These are phyloP conservation scores for Gracilaria domingensis DNA, from an alignment of 23 red algal species.

Conservation along the genomic window DNA sequence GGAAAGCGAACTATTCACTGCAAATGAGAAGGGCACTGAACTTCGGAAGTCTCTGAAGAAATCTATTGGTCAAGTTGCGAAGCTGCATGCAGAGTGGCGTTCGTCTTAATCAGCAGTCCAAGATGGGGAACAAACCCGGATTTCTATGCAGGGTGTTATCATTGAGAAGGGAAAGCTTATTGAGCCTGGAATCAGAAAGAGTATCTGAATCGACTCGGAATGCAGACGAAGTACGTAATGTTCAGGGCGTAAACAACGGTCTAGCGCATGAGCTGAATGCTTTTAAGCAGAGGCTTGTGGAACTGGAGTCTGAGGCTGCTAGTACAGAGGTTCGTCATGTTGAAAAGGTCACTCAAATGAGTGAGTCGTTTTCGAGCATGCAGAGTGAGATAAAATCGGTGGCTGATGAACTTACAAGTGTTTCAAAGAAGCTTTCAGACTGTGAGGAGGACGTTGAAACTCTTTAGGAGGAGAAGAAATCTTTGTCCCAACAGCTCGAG, in stretches of 20 bases:
- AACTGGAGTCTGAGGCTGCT: background rate
- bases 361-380: background rate
- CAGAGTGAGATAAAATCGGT: background rate
- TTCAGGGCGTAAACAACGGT: background rate
- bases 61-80: conserved; percentile 11
- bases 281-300: background rate
- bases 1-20: conserved; percentile 1
- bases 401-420: background rate
- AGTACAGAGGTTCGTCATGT: background rate
- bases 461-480: conserved; percentile 8
- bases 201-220: background rate
- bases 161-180: conserved; percentile 17
- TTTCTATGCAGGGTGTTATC: conserved; percentile 18
- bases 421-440: background rate
- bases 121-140: background rate
- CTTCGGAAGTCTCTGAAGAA: background rate
- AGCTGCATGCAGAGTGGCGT: background rate
- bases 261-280: background rate
- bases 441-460: conserved; percentile 17
- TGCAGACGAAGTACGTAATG: background rate
- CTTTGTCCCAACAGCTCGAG: background rate
- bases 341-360: background rate
- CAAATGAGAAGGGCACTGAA: conserved; percentile 24
- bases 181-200: background rate
- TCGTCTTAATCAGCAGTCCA: background rate